These are phyloP conservation scores for Alternaria gansuensis DNA, from an alignment of 2,329 filamentous ascomycete species.

Conservation along the genomic window DNA sequence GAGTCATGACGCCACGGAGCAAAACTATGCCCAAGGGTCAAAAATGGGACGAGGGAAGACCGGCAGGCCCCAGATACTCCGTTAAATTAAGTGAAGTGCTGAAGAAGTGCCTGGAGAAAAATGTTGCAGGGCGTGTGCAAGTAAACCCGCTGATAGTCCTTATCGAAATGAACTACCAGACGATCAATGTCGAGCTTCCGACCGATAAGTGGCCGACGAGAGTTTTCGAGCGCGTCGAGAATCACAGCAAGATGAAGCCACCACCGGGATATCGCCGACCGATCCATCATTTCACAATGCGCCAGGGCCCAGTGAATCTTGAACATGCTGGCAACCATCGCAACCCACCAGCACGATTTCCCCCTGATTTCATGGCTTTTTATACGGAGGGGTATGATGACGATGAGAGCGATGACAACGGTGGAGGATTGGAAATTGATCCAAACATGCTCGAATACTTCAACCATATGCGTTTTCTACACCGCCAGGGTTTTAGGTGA, in stretches of 20 bases:
- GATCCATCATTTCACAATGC: background rate
- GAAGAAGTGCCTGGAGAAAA: slow-evolving; percentile 11
- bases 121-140: slow-evolving; percentile 6
- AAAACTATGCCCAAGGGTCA: slow-evolving; percentile 6
- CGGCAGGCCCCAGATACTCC: slow-evolving; percentile 23
- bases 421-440: background rate
- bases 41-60: slow-evolving; percentile 14
- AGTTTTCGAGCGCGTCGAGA: slow-evolving; percentile 3
- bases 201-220: slow-evolving; percentile 6
- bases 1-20: slow-evolving; percentile 14
- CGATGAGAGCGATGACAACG: background rate
- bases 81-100: slow-evolving; percentile 14
- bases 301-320: background rate
- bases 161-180: slow-evolving; percentile 9
- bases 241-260: slow-evolving; percentile 4
- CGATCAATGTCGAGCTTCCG: slow-evolving; percentile 7
- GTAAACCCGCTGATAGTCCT: slow-evolving; percentile 3
- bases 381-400: background rate
- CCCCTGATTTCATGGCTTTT: background rate
- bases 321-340: background rate
- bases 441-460: background rate
- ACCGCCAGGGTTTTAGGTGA: background rate
- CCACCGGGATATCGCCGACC: slow-evolving; percentile 15
- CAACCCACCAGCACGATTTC: background rate
- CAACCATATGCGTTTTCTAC: background rate